Conservation (phyloP, 345 rosid genomes). For the Populus pruinosa region DNA sequence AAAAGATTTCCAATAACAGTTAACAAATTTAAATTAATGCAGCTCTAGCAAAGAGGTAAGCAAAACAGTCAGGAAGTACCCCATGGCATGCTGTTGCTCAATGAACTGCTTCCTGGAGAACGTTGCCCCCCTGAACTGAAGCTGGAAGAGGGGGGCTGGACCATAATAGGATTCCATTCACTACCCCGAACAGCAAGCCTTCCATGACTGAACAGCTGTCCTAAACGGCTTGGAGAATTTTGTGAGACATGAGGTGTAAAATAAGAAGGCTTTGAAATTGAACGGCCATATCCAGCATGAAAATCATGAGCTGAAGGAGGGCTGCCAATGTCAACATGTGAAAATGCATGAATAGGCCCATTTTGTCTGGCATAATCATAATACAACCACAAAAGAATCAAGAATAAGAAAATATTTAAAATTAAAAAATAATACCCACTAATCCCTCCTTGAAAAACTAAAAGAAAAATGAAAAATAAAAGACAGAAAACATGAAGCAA, state of each 20-base stretch:
- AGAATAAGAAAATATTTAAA: neutral
- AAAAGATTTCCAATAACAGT: slow-evolving; percentile 23
- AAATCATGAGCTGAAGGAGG: slow-evolving; percentile 62
- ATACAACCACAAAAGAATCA: slow-evolving; percentile 11
- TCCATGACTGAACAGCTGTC: slow-evolving; percentile 63
- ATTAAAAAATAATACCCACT: neutral
- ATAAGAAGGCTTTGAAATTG: slow-evolving; percentile 56
- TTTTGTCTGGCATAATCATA: slow-evolving; percentile 48
- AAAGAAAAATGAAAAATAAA: neutral
- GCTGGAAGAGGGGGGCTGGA: slow-evolving; percentile 65
- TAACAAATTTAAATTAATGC: slow-evolving; percentile 4
- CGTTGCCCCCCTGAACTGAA: slow-evolving; percentile 58
- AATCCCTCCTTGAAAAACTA: neutral
- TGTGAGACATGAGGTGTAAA: slow-evolving; percentile 52
- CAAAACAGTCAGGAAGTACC: slow-evolving; percentile 50
- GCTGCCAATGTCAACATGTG: slow-evolving; percentile 64
- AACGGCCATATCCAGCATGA: slow-evolving; percentile 55
- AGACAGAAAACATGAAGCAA: neutral
- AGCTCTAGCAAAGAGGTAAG: neutral
- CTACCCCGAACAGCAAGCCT: slow-evolving; percentile 49
- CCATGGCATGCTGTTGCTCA: slow-evolving; percentile 67
- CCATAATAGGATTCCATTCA: slow-evolving; percentile 67
- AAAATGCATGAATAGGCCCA: slow-evolving; percentile 52
- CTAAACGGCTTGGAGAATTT: slow-evolving; percentile 87
- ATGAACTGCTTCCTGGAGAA: slow-evolving; percentile 80